Conservation (phyloP, 768 basidiomycete genomes). For the Auriculariales sp. region DNA sequence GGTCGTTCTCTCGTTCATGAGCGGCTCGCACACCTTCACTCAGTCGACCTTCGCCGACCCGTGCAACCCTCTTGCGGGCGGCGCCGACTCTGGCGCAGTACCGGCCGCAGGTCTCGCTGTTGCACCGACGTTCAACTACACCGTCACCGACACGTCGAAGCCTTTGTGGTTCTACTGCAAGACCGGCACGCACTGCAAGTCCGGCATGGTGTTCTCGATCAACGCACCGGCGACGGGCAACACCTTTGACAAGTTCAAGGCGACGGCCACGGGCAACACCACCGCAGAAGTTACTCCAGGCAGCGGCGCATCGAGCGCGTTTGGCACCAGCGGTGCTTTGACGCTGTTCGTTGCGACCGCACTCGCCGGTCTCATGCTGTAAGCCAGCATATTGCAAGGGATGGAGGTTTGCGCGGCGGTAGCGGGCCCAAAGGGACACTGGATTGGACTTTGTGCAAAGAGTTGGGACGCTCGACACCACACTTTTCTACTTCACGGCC, state of each 20-base stretch:
- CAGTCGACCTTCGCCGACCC: constrained; percentile 42
- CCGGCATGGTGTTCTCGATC: constrained; percentile 34
- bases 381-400: neutral
- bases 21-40: constrained; percentile 26
- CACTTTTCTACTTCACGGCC: too few species aligned
- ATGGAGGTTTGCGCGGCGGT: neutral
- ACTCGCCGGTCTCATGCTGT: neutral
- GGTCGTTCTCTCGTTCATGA: neutral
- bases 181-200: constrained; percentile 29
- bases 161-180: constrained; percentile 52
- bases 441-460: too few species aligned
- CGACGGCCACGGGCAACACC: constrained; percentile 14
- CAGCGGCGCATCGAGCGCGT: neutral
- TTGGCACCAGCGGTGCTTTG: neutral
- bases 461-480: too few species aligned
- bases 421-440: neutral
- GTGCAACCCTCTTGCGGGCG: constrained; percentile 31
- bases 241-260: constrained; percentile 24
- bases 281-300: neutral
- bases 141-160: constrained; percentile 29
- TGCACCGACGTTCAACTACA: constrained; percentile 33
- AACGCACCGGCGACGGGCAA: constrained; percentile 32
- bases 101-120: constrained; percentile 13
- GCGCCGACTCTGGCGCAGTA: constrained; percentile 43
- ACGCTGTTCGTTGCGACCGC: neutral